Percentiles rank a stretch among this genome's conserved stretches.
These are phyloP conservation scores for Tricladium varicosporioides DNA, from an alignment of 2,329 filamentous ascomycete species.

Conservation along the genomic window DNA sequence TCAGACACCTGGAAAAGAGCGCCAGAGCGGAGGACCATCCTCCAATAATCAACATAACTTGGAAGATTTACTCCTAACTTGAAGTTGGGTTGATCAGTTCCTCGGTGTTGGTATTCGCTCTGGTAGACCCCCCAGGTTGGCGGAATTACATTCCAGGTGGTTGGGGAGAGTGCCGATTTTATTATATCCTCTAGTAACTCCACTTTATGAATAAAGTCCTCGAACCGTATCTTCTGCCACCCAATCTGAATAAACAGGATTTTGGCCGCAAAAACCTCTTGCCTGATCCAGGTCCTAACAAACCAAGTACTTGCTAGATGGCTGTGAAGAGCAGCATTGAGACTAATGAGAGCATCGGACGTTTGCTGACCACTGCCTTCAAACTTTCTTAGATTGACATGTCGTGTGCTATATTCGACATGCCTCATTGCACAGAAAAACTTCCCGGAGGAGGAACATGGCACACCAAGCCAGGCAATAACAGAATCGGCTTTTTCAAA, in stretches of 20 bases:
- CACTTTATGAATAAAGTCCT: background rate
- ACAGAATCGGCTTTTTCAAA: conserved; percentile 26
- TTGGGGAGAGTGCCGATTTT: too few relatives aligned
- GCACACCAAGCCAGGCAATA: conserved; percentile 31
- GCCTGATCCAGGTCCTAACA: background rate
- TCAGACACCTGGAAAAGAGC: conserved; percentile 3
- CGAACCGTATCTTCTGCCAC: background rate
- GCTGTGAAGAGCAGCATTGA: background rate
- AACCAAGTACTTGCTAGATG: conserved; percentile 1
- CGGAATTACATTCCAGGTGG: background rate
- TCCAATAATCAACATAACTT: background rate
- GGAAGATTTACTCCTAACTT: background rate
- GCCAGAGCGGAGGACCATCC: background rate
- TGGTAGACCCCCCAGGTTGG: background rate
- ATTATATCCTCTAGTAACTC: too few relatives aligned
- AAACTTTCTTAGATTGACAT: background rate
- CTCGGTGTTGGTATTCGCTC: conserved; percentile 4
- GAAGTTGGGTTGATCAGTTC: conserved; percentile 3
- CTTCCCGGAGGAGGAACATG: background rate
- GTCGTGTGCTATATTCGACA: background rate
- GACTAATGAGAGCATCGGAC: background rate
- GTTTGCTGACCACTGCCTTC: background rate
- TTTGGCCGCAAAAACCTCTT: conserved; percentile 1
- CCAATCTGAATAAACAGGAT: background rate
- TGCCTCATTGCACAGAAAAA: background rate